Base-by-base conservation (phyloP, 805 yeast species). In the Maudiozyma saulgeensis region DNA sequence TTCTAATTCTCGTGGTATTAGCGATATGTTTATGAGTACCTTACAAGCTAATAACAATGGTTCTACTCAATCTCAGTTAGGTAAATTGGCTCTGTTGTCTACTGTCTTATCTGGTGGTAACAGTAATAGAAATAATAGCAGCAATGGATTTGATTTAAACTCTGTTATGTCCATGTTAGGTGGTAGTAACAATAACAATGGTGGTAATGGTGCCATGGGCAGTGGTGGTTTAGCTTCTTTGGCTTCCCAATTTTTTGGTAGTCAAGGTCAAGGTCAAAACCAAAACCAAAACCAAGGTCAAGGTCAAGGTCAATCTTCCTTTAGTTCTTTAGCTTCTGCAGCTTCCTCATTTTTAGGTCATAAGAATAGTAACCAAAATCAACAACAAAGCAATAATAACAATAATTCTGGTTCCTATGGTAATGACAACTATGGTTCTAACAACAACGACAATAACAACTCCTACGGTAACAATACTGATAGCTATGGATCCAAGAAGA, bases 1-100 rank as follows among this genome's bases (percentile, higher is more conserved):
- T 12, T 13, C 16, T 19, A 35, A 48, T 4, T 46, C 48, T 15
- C 52, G 55, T 38, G 60, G 60, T 8, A 52, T 58, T 19, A 60
- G 62, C 15, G 55, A 56, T 19, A 47, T 54, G 19, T 49, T 60
- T 34, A 49, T 62, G 53, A 55, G 48, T 42, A 53, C 62, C 2
- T 43, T 62, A 48, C 48, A 51, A 46, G 39, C 58, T 6, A 53
- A 43, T 28, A 55, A 54, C 28, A 56, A 57, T 42, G 64, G 64
- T 1, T 54, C 59, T 23, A 49, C 60, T 5, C 59, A 57, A 39
- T 48, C 64, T 1, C 67, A 63, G 45, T 45, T 63, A 28, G 66
- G 67, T 7, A 63, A 63, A 45, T 46, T 63, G 50, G 66, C 67
- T 8, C 49, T 63, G 34, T 49, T 63, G 15, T 49, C 62, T 13